phyloP scores from a whole-genome alignment of 805 yeast genomes.

The Barnettozyma botsteinii region DNA sequence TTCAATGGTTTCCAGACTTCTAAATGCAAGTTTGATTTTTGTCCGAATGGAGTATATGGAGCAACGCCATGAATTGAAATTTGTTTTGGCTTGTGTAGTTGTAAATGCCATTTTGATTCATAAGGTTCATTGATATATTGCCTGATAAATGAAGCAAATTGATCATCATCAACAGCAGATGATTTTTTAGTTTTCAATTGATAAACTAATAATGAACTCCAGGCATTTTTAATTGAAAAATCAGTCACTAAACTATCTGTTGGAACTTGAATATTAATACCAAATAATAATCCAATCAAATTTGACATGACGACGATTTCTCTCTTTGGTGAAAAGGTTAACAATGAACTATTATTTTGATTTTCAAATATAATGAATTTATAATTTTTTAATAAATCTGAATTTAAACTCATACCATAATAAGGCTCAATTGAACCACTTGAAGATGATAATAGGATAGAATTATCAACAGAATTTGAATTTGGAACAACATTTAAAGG shows the following conservation, averaged over 20 bases:
- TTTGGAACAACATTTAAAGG: slow-evolving; percentile 4
- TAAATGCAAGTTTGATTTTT: slow-evolving; percentile 30
- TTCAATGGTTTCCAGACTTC: slow-evolving; percentile 41
- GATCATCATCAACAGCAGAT: slow-evolving; percentile 3
- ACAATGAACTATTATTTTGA: background rate
- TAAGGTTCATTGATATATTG: slow-evolving; percentile 60
- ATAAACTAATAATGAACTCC: slow-evolving; percentile 60
- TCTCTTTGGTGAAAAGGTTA: background rate
- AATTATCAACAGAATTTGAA: background rate
- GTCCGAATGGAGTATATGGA: slow-evolving; percentile 55
- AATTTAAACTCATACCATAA: slow-evolving; percentile 39
- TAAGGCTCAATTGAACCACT: slow-evolving; percentile 48
- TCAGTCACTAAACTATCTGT: slow-evolving; percentile 38
- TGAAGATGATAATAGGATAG: slow-evolving; percentile 35
- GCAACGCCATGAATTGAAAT: slow-evolving; percentile 57
- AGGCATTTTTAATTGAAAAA: slow-evolving; percentile 47
- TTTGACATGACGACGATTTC: background rate
- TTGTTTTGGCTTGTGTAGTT: slow-evolving; percentile 36
- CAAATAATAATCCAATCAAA: slow-evolving; percentile 15
- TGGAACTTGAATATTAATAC: slow-evolving; percentile 34
- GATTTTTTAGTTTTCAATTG: slow-evolving; percentile 27
- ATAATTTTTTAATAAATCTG: slow-evolving; percentile 35
- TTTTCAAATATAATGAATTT: slow-evolving; percentile 25
- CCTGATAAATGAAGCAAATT: slow-evolving; percentile 58
- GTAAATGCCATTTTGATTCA: slow-evolving; percentile 78